These are phyloP conservation scores for Cochliopodium minus DNA, from an alignment of 208 protist species.

Conservation along the genomic window DNA sequence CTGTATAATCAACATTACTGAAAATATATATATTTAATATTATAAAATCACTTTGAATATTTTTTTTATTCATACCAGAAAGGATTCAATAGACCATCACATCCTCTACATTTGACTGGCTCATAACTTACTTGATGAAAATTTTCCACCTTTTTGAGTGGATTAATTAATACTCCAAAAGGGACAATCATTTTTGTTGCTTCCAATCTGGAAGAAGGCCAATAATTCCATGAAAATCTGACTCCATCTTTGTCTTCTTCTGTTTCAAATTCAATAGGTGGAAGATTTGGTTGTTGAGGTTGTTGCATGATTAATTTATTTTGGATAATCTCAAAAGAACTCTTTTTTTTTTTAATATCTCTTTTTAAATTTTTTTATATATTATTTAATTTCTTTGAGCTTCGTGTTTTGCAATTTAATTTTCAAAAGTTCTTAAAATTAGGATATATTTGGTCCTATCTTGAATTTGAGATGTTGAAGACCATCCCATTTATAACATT, in stretches of 20 bases:
- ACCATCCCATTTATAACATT: too few relatives aligned
- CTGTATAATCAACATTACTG: constrained; percentile 33
- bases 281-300: too few relatives aligned
- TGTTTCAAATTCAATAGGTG: constrained; percentile 27
- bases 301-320: too few relatives aligned
- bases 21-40: constrained; percentile 9
- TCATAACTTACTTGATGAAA: constrained; percentile 61
- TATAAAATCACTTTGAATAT: neutral
- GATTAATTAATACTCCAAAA: constrained; percentile 82
- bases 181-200: constrained; percentile 75
- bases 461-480: too few relatives aligned
- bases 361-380: too few relatives aligned
- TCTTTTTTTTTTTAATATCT: too few relatives aligned
- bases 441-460: too few relatives aligned
- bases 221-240: constrained; percentile 83
- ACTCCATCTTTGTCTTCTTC: constrained; percentile 46
- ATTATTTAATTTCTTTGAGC: too few relatives aligned
- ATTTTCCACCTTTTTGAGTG: constrained; percentile 57
- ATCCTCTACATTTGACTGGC: constrained; percentile 71
- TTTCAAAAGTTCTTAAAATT: too few relatives aligned
- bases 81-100: constrained; percentile 75
- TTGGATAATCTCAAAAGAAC: too few relatives aligned
- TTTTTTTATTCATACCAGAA: constrained; percentile 35
- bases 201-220: constrained; percentile 76
- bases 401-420: too few relatives aligned